phyloP scores from a whole-genome alignment of 176 grass and related monocot species.

The Oryza rufipogon region DNA sequence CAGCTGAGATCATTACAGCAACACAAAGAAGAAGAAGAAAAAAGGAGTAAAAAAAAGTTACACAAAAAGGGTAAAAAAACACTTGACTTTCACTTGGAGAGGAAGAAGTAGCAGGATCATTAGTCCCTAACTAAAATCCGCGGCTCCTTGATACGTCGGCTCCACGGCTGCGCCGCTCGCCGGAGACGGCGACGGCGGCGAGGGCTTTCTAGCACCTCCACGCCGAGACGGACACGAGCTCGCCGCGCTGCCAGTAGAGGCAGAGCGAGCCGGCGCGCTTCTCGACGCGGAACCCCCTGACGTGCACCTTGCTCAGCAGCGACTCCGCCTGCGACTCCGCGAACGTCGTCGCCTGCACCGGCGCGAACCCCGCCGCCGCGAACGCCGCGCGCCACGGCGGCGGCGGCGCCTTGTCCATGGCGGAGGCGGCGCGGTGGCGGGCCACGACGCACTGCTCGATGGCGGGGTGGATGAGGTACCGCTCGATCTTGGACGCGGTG shows the following conservation, averaged over 20 bases:
- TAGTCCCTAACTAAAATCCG: constrained; percentile 69
- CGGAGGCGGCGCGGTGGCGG: constrained; percentile 43
- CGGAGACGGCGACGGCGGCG: neutral
- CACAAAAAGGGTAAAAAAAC: neutral
- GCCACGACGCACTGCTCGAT: constrained; percentile 63
- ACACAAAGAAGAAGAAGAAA: neutral
- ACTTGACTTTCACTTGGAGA: neutral
- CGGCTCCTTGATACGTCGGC: constrained; percentile 25
- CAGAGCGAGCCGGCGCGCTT: constrained; percentile 70
- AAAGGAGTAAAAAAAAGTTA: too few relatives aligned
- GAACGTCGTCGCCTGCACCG: constrained; percentile 73
- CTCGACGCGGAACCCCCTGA: constrained; percentile 85
- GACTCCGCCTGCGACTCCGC: constrained; percentile 88
- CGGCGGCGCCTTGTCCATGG: constrained; percentile 34
- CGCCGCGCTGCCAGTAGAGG: constrained; percentile 83
- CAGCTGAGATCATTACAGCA: constrained; percentile 38
- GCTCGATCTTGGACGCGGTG: constrained; percentile 59
- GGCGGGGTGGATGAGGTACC: constrained; percentile 70
- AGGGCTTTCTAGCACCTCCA: constrained; percentile 71
- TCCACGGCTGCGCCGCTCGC: neutral
- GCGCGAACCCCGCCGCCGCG: constrained; percentile 65
- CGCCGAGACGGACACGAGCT: constrained; percentile 78
- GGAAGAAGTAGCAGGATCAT: constrained; percentile 45
- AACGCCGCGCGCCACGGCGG: constrained; percentile 59
- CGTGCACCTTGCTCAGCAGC: constrained; percentile 67